Evolutionary conservation across 352 stramenopile genomes (phyloP).

Genomic region (Phytophthora fragariae): DNA sequence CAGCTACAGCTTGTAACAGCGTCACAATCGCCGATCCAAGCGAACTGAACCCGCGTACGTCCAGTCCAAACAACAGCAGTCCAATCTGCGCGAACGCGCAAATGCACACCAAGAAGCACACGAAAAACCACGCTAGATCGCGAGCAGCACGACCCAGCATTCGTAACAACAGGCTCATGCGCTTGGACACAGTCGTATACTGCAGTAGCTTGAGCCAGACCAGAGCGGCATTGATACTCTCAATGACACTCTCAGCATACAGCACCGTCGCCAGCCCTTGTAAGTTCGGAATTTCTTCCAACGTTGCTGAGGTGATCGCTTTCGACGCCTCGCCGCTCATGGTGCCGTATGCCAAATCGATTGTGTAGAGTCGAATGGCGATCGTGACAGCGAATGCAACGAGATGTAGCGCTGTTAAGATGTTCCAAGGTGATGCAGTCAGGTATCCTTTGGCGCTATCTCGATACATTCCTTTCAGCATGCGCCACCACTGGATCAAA

Average conservation of each 20-base stretch:
- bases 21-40: slow-evolving; percentile 60
- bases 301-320: slow-evolving; percentile 31
- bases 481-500: slow-evolving; percentile 44
- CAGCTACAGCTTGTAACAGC: slow-evolving; percentile 65
- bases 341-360: slow-evolving; percentile 65
- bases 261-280: slow-evolving; percentile 45
- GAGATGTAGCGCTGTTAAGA: slow-evolving; percentile 51
- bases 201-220: slow-evolving; percentile 76
- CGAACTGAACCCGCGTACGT: slow-evolving; percentile 63
- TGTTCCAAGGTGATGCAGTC: slow-evolving; percentile 45
- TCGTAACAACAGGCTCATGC: slow-evolving; percentile 65
- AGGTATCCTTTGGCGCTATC: slow-evolving; percentile 42
- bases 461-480: slow-evolving; percentile 45
- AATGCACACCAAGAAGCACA: slow-evolving; percentile 67
- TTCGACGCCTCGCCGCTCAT: slow-evolving; percentile 47
- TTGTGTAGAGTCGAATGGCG: slow-evolving; percentile 58
- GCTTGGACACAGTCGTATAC: slow-evolving; percentile 73
- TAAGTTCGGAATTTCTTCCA: slow-evolving; percentile 51
- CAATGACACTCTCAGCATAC: slow-evolving; percentile 53
- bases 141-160: slow-evolving; percentile 56
- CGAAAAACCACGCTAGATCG: slow-evolving; percentile 69
- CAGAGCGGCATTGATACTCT: slow-evolving; percentile 55
- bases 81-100: slow-evolving; percentile 74
- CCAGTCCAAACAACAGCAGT: slow-evolving; percentile 65
- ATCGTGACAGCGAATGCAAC: slow-evolving; percentile 58